Percentiles rank a stretch among this genome's conserved stretches.
phyloP scores from a whole-genome alignment of 495 filamentous ascomycete species.

The Aspergillus homomorphus region DNA sequence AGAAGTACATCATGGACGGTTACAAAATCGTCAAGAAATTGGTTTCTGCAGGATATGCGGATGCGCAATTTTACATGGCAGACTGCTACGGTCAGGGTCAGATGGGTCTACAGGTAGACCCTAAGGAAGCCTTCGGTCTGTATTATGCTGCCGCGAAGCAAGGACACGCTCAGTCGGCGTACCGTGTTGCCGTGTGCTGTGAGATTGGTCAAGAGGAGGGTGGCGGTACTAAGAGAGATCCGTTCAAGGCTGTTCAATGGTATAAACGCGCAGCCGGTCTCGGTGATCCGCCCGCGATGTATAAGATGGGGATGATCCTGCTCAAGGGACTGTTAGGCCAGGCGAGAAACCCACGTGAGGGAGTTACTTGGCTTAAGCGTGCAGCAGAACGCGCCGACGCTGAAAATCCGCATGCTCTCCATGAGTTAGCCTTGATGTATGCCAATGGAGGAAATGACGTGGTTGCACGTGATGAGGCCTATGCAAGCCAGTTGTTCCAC shows the following conservation, averaged over 20 bases:
- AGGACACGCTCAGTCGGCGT: conserved; percentile 81
- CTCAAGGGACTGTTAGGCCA: conserved; percentile 94
- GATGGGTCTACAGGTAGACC: conserved; percentile 68
- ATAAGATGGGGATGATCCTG: conserved; percentile 95
- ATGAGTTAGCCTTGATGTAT: conserved; percentile 87
- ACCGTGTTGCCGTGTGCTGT: conserved; percentile 94
- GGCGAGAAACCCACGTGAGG: conserved; percentile 76
- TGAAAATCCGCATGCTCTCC: conserved; percentile 92
- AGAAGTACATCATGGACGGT: conserved; percentile 80
- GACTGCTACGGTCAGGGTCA: conserved; percentile 80
- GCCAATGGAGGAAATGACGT: conserved; percentile 65
- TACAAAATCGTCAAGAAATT: conserved; percentile 90
- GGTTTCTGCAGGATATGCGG: conserved; percentile 59
- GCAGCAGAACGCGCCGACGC: conserved; percentile 84
- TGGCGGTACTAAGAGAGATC: conserved; percentile 86
- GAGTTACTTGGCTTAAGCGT: conserved; percentile 85
- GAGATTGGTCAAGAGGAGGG: conserved; percentile 94
- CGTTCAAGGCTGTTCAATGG: conserved; percentile 93
- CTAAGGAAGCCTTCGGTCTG: conserved; percentile 84
- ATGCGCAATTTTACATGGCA: conserved; percentile 92
- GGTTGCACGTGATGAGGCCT: conserved; percentile 74
- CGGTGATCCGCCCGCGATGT: conserved; percentile 92
- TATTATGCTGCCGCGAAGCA: conserved; percentile 92
- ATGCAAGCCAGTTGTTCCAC: conserved; percentile 74
- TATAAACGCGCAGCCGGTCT: conserved; percentile 89